Evolutionary conservation across 306 rosid genomes (phyloP), one percentile per base, ranked within the genome.

Genomic region (Glycyrrhiza uralensis): DNA sequence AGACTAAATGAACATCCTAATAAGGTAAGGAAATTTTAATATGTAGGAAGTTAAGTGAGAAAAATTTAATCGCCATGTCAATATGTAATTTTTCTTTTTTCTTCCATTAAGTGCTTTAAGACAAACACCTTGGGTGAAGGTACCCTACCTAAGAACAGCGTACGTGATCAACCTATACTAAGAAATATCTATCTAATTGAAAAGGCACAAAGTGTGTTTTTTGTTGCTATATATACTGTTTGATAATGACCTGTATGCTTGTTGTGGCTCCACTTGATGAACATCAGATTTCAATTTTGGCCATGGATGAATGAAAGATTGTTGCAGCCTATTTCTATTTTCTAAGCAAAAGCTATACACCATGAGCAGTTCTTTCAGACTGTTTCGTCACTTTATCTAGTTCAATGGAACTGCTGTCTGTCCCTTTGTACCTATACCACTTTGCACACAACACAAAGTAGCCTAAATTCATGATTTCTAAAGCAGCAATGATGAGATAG

Each of bases 351-450:
- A 45, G 24, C 66, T 39, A 41, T 19, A 56, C 60, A 65, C 66
- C 69, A 28, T 72, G 65, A 55, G 75, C 75, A 55, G 19, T 26
- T 66, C 46, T 72, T 79, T 72, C 79, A 24, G 83, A 72, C 41
- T 72, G 79, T 65, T 73, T 72, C 26, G 77, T 33, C 42, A 29
- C 51, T 70, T 71, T 54, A 32, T 84, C 79, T 45, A 82, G 74
- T 32, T 74, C 69, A 52, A 78, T 74, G 51, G 77, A 36, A 14
- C 51, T 76, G 14, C 30, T 66, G 23, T 17, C 66, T 0, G 69
- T 23, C 8, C 86, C 96, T 81, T 87, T 89, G 76, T 91, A 89
- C 74, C 80, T 81, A 18, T 84, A 89, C 91, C 97, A 87, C 45
- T 77, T 86, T 33, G 96, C 79, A 72, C 86, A 84, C 12, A 85